Base-by-base conservation (phyloP, 306 rosid genomes). In the Cucurbita pepo region DNA sequence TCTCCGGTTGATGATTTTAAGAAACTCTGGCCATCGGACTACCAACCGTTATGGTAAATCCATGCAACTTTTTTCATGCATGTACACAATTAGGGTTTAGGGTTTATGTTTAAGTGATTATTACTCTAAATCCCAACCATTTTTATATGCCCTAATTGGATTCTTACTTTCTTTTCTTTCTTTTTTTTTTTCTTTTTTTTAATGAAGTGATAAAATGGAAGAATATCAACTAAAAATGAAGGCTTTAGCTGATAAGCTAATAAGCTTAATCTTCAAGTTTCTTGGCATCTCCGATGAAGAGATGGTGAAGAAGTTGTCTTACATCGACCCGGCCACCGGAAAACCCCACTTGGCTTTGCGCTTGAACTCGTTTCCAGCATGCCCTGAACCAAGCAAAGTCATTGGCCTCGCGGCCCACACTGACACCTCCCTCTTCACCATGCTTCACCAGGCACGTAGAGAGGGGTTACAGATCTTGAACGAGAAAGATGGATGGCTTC, bases 341-440 rank as follows among this genome's bases (percentile, higher is more conserved):
- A 12, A 66, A 16, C 16, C 38, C 72, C 2, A 43, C 55, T 21
- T 40, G 1, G 76, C 67, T 25, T 53, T 73, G 4, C 76, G 51
- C 10, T 3, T 88, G 47, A 82, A 86, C 81, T 86, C 88, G 8
- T 84, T 84, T 72, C 95, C 89, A 6, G 22, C 67, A 0, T 86
- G 91, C 75, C 89, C 88, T 1, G 84, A 86, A 43, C 89, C 89
- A 0, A 13, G 21, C 14, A 77, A 36, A 16, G 88, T 81, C 50
- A 78, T 86, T 82, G 95, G 95, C 75, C 10, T 88, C 25, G 86
- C 85, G 40, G 80, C 88, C 38, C 91, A 84, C 36, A 83, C 86
- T 0, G 91, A 86, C 82, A 76, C 91, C 8, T 84, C 91, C 3
- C 1, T 86, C 21, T 66, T 86, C 53, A 88, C 95, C 38, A 30